Base-by-base conservation (phyloP, 768 basidiomycete genomes). In the Kwoniella mangroviensis region DNA sequence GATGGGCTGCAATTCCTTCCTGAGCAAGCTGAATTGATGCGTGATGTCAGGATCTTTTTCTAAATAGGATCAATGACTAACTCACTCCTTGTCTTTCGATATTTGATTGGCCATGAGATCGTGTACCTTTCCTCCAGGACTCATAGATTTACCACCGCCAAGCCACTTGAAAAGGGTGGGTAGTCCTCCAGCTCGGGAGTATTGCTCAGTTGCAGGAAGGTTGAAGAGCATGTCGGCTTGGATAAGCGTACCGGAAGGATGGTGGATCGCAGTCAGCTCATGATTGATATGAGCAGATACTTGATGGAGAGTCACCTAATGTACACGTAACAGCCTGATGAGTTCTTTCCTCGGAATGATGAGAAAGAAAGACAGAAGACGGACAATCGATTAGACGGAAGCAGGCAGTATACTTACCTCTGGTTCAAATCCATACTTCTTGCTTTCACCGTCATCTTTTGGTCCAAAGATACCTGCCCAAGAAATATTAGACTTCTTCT, bases 141-240 rank as follows among this genome's bases (percentile, higher is more conserved):
- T 68, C 73, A 84, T 72, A 1, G 67, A 63, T 11, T 69, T 60
- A 40, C 73, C 73, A 2, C 55, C 59, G 0, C 73, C 75, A 15
- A 71, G 24, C 26, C 72, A 40, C 61, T 75, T 77, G 63, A 75
- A 69, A 12, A 77, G 51, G 17, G 28, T 19, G 4, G 72, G 78
- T 9, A 73, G 34, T 62, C 75, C 79, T 26, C 73, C 73, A 9
- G 79, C 74, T 42, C 79, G 75, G 15, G 80, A 79, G 78, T 84
- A 83, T 84, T 94, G 92, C 82, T 95, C 93, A 2, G 81, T 89
- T 4, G 88, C 85, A 0, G 93, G 92, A 13, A 95, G 84, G 84
- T 94, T 94, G 85, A 93, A 88, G 2, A 95, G 81, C 54, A 95
- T 84, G 81, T 97, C 94, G 2, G 92, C 94, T 80, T 90, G 86